These are phyloP conservation scores for Auxenochlorella pyrenoidosa DNA, from an alignment of 139 green algal genomes.

Conservation along the genomic window DNA sequence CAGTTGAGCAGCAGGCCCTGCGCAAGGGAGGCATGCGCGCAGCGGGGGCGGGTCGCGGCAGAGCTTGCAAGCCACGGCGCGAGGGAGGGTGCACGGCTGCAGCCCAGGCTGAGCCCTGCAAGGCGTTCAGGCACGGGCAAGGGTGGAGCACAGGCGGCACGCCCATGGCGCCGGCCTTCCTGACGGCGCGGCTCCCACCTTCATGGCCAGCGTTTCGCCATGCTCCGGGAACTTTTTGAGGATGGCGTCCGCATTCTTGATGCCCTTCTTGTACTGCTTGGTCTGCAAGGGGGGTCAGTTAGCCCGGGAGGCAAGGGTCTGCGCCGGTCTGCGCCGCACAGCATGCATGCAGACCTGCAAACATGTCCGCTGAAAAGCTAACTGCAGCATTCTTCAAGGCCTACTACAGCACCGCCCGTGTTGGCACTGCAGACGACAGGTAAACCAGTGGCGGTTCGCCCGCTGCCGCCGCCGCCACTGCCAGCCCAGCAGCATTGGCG, in stretches of 20 bases:
- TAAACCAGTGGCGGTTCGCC: background rate
- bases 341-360: background rate
- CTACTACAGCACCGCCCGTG: too few relatives aligned
- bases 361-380: too few relatives aligned
- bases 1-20: slow-evolving; percentile 88
- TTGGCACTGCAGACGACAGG: too few relatives aligned
- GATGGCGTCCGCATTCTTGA: slow-evolving; percentile 95
- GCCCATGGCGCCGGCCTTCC: background rate
- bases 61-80: too few relatives aligned
- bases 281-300: slow-evolving; percentile 35
- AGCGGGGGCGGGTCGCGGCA: background rate
- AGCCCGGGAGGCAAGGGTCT: too few relatives aligned
- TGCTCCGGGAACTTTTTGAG: slow-evolving; percentile 97
- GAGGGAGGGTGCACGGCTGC: background rate
- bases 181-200: slow-evolving; percentile 45
- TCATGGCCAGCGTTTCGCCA: slow-evolving; percentile 98
- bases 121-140: background rate
- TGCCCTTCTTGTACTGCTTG: slow-evolving; percentile 98
- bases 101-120: background rate
- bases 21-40: background rate
- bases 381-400: too few relatives aligned
- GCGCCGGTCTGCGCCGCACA: too few relatives aligned
- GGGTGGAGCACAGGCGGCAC: too few relatives aligned
- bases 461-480: background rate
- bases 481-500: background rate